phyloP scores from a whole-genome alignment of 768 basidiomycete species.

The Dioszegia hungarica region DNA sequence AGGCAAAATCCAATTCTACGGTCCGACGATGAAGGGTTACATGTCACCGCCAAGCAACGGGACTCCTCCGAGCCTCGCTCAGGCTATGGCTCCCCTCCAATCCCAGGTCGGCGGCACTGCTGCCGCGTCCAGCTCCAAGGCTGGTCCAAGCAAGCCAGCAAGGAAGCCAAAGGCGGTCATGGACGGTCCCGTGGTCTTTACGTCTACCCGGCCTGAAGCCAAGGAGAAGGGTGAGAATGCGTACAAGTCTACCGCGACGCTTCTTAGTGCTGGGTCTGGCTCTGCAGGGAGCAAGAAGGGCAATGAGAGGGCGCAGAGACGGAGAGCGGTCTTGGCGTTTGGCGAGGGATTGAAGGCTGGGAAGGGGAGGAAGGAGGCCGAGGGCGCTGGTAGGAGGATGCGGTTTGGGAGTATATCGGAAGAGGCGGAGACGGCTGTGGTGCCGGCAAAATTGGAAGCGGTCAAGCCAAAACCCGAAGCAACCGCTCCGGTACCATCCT shows the following conservation, averaged over 20 bases:
- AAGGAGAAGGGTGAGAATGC: conserved; percentile 2
- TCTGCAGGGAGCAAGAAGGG: conserved; percentile 17
- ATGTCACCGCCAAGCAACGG: conserved; percentile 10
- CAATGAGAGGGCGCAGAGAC: conserved; percentile 9
- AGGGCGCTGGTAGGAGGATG: neutral
- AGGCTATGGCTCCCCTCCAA: conserved; percentile 2
- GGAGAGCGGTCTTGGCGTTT: conserved; percentile 13
- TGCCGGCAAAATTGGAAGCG: too few relatives aligned
- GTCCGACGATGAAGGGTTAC: conserved; percentile 20
- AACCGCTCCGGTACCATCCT: neutral
- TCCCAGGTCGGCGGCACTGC: neutral
- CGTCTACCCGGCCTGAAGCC: neutral
- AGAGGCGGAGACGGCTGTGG: neutral
- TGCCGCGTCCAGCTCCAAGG: neutral
- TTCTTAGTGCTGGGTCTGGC: conserved; percentile 1
- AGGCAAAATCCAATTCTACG: conserved; percentile 19
- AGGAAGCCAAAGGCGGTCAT: neutral
- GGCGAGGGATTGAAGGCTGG: conserved; percentile 9
- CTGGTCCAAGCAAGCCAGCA: too few relatives aligned
- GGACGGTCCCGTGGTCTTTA: conserved; percentile 4
- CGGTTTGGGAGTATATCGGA: neutral
- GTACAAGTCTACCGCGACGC: conserved; percentile 1
- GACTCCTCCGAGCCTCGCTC: conserved; percentile 1
- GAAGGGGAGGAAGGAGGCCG: neutral
- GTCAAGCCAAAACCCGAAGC: too few relatives aligned